Conservation (phyloP, 352 stramenopile species). For the Aphanomyces euteiches region DNA sequence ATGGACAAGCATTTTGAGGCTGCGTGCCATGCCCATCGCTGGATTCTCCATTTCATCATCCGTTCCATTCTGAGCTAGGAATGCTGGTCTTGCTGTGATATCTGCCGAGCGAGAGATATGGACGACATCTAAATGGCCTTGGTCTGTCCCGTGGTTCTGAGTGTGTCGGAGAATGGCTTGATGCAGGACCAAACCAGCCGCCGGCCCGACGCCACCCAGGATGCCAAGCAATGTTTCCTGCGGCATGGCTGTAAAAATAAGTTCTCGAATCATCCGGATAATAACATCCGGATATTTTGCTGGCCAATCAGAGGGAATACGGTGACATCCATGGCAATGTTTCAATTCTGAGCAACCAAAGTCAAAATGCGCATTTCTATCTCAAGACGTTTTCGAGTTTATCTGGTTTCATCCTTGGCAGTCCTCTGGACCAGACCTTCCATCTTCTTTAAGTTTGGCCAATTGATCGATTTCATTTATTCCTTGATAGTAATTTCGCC, state of each 20-base stretch:
- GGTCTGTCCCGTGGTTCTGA: slow-evolving; percentile 54
- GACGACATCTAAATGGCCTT: slow-evolving; percentile 61
- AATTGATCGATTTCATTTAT: no score
- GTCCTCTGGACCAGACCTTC: no score
- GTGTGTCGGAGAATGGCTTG: slow-evolving; percentile 71
- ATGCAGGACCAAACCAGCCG: slow-evolving; percentile 65
- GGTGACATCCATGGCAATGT: no score
- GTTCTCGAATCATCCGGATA: neutral
- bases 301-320: no score
- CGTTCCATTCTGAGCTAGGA: slow-evolving; percentile 30
- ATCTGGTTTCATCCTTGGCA: no score
- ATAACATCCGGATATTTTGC: neutral
- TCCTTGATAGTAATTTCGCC: no score
- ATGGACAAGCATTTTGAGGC: slow-evolving; percentile 64
- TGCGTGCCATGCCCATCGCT: slow-evolving; percentile 65
- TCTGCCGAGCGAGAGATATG: slow-evolving; percentile 74
- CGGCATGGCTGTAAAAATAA: neutral
- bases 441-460: no score
- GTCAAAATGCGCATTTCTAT: no score
- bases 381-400: no score
- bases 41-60: slow-evolving; percentile 50
- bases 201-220: slow-evolving; percentile 64
- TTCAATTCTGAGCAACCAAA: no score
- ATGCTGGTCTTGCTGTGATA: slow-evolving; percentile 66
- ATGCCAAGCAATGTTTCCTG: slow-evolving; percentile 53